Percentiles rank a stretch among this genome's conserved stretches.
phyloP scores from a whole-genome alignment of 1,284 basidiomycete genomes.

The Puccinia hordei region DNA sequence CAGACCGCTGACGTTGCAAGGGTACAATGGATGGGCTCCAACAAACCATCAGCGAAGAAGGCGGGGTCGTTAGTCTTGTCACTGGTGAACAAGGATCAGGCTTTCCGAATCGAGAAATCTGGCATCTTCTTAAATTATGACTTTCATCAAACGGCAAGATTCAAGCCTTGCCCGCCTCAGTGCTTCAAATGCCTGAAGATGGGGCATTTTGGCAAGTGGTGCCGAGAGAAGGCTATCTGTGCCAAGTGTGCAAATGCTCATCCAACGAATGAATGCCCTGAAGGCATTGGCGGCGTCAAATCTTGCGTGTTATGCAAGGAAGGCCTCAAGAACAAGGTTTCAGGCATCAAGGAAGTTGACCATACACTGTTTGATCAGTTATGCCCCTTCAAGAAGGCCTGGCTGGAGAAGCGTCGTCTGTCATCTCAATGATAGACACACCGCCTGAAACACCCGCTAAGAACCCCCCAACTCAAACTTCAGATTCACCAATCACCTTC shows the following conservation, averaged over 20 bases:
- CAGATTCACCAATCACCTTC: too few relatives aligned
- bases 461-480: too few relatives aligned
- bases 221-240: conserved; percentile 4
- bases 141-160: not conserved
- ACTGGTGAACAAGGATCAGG: not conserved
- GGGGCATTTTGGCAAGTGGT: conserved; percentile 3
- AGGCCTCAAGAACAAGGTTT: not conserved
- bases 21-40: not conserved
- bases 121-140: conserved; percentile 18
- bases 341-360: not conserved
- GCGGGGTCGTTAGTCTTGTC: not conserved
- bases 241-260: conserved; percentile 10
- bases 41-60: not conserved
- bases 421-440: not conserved
- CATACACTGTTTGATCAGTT: not conserved
- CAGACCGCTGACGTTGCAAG: not conserved
- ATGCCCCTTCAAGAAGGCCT: not conserved
- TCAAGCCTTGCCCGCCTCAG: not conserved
- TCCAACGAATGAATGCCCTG: not conserved
- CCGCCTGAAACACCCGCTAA: not conserved
- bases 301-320: conserved; percentile 5
- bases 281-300: not conserved
- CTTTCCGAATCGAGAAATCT: not conserved
- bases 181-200: conserved; percentile 18
- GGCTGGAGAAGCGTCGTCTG: not conserved